Conservation (phyloP, 1,139 yeast genomes). For the Magnusiomyces tetraspermus region DNA sequence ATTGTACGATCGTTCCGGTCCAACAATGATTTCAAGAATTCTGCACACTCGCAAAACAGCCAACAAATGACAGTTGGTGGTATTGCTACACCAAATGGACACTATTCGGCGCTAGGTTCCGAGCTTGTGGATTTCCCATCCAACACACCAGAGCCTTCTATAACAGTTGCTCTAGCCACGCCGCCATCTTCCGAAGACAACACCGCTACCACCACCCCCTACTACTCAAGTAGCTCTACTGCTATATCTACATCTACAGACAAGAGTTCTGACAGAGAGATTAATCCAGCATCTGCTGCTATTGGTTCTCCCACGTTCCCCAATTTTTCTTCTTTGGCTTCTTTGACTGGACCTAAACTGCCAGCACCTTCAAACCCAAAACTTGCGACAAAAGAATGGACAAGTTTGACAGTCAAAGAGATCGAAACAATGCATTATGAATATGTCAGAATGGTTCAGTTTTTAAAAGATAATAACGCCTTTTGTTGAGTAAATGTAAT, state of each 20-base stretch:
- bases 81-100: neutral
- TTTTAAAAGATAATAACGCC: constrained; percentile 24
- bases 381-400: constrained; percentile 12
- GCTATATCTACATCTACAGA: neutral
- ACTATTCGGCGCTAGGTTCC: neutral
- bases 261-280: neutral
- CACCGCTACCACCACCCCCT: neutral
- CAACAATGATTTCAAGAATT: neutral
- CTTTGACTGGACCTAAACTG: neutral
- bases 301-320: neutral
- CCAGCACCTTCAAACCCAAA: neutral
- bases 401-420: constrained; percentile 29
- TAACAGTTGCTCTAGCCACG: no score
- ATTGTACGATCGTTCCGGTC: constrained; percentile 5
- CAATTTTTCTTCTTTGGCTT: neutral
- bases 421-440: constrained; percentile 31
- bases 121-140: neutral
- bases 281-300: neutral
- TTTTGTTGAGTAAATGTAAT: no score
- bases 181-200: neutral
- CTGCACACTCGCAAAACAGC: neutral
- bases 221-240: neutral
- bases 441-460: constrained; percentile 30
- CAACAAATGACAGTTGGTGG: neutral
- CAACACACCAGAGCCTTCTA: no score